Evolutionary conservation across 495 filamentous ascomycete species (phyloP).

Genomic region (Hypoxylon fragiforme): DNA sequence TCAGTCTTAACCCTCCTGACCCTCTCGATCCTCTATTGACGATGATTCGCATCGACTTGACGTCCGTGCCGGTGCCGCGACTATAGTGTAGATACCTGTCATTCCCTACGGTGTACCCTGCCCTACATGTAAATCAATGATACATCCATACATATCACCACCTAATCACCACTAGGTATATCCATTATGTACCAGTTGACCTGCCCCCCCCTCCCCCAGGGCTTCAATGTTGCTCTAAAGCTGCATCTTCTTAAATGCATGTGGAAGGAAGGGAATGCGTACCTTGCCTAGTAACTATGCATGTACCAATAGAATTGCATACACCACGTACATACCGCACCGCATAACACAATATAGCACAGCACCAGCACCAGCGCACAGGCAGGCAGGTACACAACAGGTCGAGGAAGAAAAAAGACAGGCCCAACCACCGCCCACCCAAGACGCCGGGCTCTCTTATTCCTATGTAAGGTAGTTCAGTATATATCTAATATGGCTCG

Average conservation of each 20-base stretch:
- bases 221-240: too few relatives aligned
- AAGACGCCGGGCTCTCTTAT: constrained; percentile 26
- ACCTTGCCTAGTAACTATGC: background rate
- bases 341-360: background rate
- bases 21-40: constrained; percentile 13
- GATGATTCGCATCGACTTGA: constrained; percentile 30
- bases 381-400: constrained; percentile 20
- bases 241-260: background rate
- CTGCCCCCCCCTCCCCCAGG: too few relatives aligned
- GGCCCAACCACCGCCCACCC: constrained; percentile 19
- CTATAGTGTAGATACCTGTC: constrained; percentile 3
- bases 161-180: too few relatives aligned
- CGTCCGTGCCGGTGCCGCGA: constrained; percentile 19
- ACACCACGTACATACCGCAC: background rate
- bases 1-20: too few relatives aligned
- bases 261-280: too few relatives aligned
- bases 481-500: constrained; percentile 13
- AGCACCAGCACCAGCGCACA: too few relatives aligned
- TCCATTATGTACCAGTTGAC: too few relatives aligned
- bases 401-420: constrained; percentile 3
- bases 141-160: background rate
- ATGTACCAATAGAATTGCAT: background rate
- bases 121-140: too few relatives aligned
- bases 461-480: constrained; percentile 1
- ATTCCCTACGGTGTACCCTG: constrained; percentile 1